Percentiles rank a stretch among this genome's conserved stretches.
Conservation (phyloP, 495 filamentous ascomycete species). For the Penicillium cataractarum region DNA sequence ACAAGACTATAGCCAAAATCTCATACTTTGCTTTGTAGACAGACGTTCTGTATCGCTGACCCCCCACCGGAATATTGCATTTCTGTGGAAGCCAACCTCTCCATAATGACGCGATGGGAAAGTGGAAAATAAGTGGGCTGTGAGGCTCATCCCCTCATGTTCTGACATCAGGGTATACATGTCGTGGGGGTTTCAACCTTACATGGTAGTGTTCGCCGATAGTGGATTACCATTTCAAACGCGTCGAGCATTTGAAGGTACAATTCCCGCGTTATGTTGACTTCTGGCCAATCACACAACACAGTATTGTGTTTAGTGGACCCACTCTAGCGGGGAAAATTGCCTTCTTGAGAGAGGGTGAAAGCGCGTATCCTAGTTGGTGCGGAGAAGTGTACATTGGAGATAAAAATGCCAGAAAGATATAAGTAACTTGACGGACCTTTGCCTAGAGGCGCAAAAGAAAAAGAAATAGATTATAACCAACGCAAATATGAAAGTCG, state of each 20-base stretch:
- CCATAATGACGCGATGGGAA: background rate
- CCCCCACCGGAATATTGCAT: background rate
- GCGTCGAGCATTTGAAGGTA: background rate
- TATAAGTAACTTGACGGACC: constrained; percentile 11
- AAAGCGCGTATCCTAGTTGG: background rate
- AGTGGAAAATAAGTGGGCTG: background rate
- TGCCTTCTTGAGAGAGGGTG: constrained; percentile 4
- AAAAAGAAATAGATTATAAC: background rate
- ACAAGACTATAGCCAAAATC: no score
- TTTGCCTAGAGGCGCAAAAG: background rate
- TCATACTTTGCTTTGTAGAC: no score
- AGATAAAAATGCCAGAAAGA: background rate
- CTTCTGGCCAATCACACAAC: background rate
- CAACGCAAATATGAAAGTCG: constrained; percentile 17
- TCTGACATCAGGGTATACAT: background rate
- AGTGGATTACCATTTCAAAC: background rate
- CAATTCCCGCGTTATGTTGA: background rate
- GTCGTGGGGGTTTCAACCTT: background rate
- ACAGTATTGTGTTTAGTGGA: background rate
- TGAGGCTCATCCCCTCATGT: background rate
- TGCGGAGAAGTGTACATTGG: background rate
- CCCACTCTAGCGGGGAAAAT: constrained; percentile 17
- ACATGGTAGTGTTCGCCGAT: constrained; percentile 9
- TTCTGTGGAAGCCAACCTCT: background rate
- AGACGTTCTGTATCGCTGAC: background rate